phyloP scores from a whole-genome alignment of 208 protist species.

The Leishmania major region DNA sequence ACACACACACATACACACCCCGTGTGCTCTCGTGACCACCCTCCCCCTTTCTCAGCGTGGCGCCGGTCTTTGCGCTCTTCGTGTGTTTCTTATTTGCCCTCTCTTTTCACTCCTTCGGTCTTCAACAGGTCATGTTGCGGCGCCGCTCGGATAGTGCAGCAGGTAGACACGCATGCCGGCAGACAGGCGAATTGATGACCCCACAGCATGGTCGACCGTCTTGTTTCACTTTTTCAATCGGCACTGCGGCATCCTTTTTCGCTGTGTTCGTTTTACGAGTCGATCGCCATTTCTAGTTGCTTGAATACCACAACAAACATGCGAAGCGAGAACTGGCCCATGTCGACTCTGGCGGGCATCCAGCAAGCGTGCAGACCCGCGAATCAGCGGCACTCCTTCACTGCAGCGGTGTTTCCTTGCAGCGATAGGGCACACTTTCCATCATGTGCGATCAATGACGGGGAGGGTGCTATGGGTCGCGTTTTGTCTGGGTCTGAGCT shows the following conservation, averaged over 20 bases:
- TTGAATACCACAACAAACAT: not conserved
- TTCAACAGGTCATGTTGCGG: not conserved
- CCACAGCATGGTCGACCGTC: not conserved
- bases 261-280: not conserved
- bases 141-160: not conserved
- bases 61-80: not conserved
- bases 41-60: not conserved
- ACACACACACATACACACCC: not conserved
- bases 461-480: not conserved
- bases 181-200: not conserved
- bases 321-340: not conserved
- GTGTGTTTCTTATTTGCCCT: not conserved
- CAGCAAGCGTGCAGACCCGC: not conserved
- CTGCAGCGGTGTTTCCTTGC: not conserved
- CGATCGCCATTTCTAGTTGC: not conserved
- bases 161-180: not conserved
- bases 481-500: not conserved
- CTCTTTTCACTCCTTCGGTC: not conserved
- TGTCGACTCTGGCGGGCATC: not conserved
- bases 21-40: not conserved
- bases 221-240: not conserved
- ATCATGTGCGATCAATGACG: not conserved
- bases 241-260: not conserved
- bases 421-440: not conserved
- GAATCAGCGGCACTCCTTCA: not conserved